phyloP scores from a whole-genome alignment of 2,329 filamentous ascomycete species.

The Curvularia lunata region DNA sequence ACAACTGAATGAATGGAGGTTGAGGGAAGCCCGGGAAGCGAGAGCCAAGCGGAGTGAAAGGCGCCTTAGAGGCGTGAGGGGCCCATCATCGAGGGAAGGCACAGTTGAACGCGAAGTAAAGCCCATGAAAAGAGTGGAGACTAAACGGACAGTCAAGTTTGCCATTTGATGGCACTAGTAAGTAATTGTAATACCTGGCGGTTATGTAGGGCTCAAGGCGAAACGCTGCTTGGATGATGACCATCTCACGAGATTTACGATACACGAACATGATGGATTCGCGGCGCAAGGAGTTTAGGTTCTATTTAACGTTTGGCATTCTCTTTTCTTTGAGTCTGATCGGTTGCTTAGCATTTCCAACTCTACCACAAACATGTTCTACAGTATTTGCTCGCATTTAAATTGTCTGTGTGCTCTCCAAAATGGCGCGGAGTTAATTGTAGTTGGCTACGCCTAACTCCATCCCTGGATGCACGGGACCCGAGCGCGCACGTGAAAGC shows the following conservation, averaged over 20 bases:
- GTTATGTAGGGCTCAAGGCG: neutral
- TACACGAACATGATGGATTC: conserved; percentile 12
- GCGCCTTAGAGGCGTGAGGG: conserved; percentile 48
- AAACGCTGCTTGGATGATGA: conserved; percentile 21
- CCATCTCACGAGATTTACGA: conserved; percentile 31
- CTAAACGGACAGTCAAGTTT: conserved; percentile 42
- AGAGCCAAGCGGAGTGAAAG: conserved; percentile 63
- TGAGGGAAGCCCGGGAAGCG: conserved; percentile 64
- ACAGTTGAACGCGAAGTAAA: conserved; percentile 38
- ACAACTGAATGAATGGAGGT: conserved; percentile 66
- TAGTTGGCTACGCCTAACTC: neutral
- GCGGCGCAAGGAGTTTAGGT: conserved; percentile 8
- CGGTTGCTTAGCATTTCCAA: neutral
- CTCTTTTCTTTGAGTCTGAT: neutral
- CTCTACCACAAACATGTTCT: neutral
- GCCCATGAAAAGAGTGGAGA: conserved; percentile 20
- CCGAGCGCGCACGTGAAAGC: conserved; percentile 13
- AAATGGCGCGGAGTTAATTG: conserved; percentile 4
- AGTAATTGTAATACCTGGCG: conserved; percentile 28
- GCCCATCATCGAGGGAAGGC: conserved; percentile 35
- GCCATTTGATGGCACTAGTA: conserved; percentile 21
- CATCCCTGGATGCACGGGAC: neutral
- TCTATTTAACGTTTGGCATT: neutral
- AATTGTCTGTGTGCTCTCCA: neutral
- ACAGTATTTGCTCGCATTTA: neutral